A percentile compares a stretch with the other conserved stretches of the same genome.
phyloP scores from a whole-genome alignment of 345 rosid species.

The Psidium friedrichsthalianum region DNA sequence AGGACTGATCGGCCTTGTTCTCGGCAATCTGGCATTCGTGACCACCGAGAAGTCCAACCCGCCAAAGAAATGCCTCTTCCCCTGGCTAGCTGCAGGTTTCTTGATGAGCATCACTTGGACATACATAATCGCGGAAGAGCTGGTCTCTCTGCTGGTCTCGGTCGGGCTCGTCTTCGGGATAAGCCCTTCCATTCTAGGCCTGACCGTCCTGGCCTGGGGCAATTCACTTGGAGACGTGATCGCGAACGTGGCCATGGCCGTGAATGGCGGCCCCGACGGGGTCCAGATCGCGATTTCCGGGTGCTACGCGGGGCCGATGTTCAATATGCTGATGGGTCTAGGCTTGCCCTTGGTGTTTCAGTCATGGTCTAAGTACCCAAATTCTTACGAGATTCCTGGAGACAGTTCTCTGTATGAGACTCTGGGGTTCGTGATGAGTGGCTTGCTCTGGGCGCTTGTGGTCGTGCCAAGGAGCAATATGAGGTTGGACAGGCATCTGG shows the following conservation, averaged over 20 bases:
- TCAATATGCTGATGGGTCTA: slow-evolving; percentile 67
- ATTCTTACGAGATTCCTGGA: slow-evolving; percentile 35
- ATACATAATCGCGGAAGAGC: slow-evolving; percentile 70
- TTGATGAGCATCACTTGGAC: slow-evolving; percentile 87
- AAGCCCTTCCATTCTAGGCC: slow-evolving; percentile 70
- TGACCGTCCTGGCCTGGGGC: slow-evolving; percentile 95
- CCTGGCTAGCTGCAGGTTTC: slow-evolving; percentile 81
- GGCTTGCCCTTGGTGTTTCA: slow-evolving; percentile 58
- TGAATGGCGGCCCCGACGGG: slow-evolving; percentile 69
- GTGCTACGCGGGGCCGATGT: slow-evolving; percentile 91
- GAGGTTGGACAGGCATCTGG: slow-evolving; percentile 56
- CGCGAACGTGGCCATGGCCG: slow-evolving; percentile 68
- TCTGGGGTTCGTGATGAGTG: slow-evolving; percentile 49
- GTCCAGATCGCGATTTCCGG: slow-evolving; percentile 85
- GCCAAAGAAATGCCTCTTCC: slow-evolving; percentile 46
- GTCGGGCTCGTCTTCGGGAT: slow-evolving; percentile 56
- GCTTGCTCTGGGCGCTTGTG: slow-evolving; percentile 81
- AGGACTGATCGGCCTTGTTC: slow-evolving; percentile 37
- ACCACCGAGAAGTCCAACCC: slow-evolving; percentile 52
- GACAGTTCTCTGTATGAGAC: slow-evolving; percentile 64
- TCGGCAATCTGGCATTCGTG: slow-evolving; percentile 48
- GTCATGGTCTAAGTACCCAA: slow-evolving; percentile 55
- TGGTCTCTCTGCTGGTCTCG: slow-evolving; percentile 64
- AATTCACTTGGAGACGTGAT: slow-evolving; percentile 87
- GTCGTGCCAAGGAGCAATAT: slow-evolving; percentile 57